Base-by-base conservation (phyloP, 2,329 filamentous ascomycete species). In the Furcasterigmium sp. region DNA sequence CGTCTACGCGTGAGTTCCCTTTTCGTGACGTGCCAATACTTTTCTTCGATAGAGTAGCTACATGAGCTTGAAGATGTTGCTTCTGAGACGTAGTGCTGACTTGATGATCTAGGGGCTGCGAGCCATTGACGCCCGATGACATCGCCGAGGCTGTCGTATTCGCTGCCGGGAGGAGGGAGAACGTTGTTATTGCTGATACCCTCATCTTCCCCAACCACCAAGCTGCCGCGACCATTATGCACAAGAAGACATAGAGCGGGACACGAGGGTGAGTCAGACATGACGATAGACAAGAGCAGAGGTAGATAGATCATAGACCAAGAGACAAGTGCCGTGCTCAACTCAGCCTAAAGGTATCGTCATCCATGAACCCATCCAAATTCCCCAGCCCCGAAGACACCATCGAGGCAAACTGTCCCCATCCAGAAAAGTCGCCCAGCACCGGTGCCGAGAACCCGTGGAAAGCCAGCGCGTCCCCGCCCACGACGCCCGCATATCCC, bases 101-200 rank as follows among this genome's bases (percentile, higher is more conserved):
- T 11, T 26, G 10, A 28, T 18, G 11, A 17, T n/a, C 8, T 50
- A 86, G 83, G 46, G 85, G 84, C 41, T 84, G 79, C 52, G 86
- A 94, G 53, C 89, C 91, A 32, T 71, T 96, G 53, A 95, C 89
- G 1, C 86, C 87, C 0, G 87, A 93, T 39, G 91, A 95, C 58
- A 90, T 96, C 57, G 91, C 91, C 10, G 91, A 95, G 68, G 76
- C 93, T 21, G 75, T 95, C 28, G 90, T 96, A 6, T 96, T 95
- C 59, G 76, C 86, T 3, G 89, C 86, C 4, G 85, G 85, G 3
- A 78, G 91, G 56, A 80, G 85, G 54, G 89, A 95, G 68, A 95
- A 95, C 60, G 88, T 95, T 5, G 88, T 95, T 17, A 66, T 96
- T 53, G 91, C 91, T 15, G 91, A 95, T 65, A 85, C 87, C 6